Base-by-base conservation (phyloP, 2,329 filamentous ascomycete species). In the Hypoxylon sp. region DNA sequence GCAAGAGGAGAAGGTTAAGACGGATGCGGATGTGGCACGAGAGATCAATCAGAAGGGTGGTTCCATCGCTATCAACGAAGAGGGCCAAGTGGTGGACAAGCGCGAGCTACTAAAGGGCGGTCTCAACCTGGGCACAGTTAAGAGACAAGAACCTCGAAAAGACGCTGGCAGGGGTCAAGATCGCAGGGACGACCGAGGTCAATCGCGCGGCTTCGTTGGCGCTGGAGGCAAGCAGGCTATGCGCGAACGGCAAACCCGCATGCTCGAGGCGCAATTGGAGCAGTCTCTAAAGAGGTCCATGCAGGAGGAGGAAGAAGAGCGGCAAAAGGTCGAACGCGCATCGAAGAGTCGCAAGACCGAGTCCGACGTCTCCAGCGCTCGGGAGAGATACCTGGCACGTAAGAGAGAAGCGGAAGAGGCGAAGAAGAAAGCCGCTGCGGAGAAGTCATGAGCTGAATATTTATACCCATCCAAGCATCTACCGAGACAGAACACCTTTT, bases 1-100 rank as follows among this genome's bases (percentile, higher is more conserved):
- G 30, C 79, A 81, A 42, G 78, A 82, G 61, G 77, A 82, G 25
- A 80, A 81, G 60, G 83, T 84, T 55, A 89, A 87, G 77, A 84
- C 84, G 0, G 89, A 90, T 17, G 86, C 86, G 1, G 88, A 94
- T 35, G 75, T 90, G n/a, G 91, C 91, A 3, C 85, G 83, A 53
- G 90, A 92, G 74, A 85, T 94, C 58, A 91, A 90, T 60, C 85
- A 88, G 42, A 89, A 84, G 68, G 88, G 83, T 70, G 89, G 82
- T 0, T 82, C 84, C 2, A 86, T 96, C 42, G 86, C 89, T 6
- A 81, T 95, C 74, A 95, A 95, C 75, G 93, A 96, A 68, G 93
- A 96, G 42, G 93, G 93, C 0, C 89, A 95, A 77, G 90, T 96
- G 1, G 91, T 93, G 27, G 93, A 97, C 78, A 95, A 94, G 83